A percentile compares a stretch with the other conserved stretches of the same genome.
These are phyloP conservation scores for Aureobasidium subglaciale DNA, from an alignment of 2,329 filamentous ascomycete species.

Conservation along the genomic window DNA sequence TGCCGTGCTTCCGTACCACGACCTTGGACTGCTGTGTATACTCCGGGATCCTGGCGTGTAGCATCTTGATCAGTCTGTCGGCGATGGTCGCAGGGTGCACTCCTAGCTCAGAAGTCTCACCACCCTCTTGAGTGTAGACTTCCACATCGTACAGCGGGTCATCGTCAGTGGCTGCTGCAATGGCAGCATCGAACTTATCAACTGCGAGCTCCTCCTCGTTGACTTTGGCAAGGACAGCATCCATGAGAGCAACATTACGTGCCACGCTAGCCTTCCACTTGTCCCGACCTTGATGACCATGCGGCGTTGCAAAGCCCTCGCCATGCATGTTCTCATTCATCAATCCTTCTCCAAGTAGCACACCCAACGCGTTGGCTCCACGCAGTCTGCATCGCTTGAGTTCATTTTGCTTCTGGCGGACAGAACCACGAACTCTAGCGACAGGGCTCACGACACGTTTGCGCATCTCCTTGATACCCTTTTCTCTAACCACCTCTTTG, in stretches of 20 bases:
- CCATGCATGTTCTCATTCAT: constrained; percentile 43
- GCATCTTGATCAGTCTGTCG: constrained; percentile 59
- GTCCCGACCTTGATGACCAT: constrained; percentile 26
- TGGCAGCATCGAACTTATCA: constrained; percentile 48
- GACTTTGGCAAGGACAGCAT: constrained; percentile 70
- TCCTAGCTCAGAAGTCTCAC: constrained; percentile 19
- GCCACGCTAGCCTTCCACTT: constrained; percentile 71
- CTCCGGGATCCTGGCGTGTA: constrained; percentile 60
- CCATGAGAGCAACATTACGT: constrained; percentile 76
- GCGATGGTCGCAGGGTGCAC: constrained; percentile 51
- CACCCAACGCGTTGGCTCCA: constrained; percentile 77
- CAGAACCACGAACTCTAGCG: constrained; percentile 66
- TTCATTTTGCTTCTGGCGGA: constrained; percentile 62
- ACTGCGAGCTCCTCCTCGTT: constrained; percentile 51
- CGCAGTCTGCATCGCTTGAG: constrained; percentile 69
- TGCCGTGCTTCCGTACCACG: constrained; percentile 60
- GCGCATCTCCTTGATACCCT: constrained; percentile 64
- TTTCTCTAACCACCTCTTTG: constrained; percentile 64
- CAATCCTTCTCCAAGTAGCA: constrained; percentile 80
- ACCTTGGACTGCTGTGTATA: constrained; percentile 53
- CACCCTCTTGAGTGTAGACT: constrained; percentile 28
- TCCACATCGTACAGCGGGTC: constrained; percentile 40
- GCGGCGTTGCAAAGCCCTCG: constrained; percentile 26
- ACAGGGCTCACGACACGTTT: constrained; percentile 70
- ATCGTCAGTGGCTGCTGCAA: constrained; percentile 50